Evolutionary conservation across 129 eudicot genomes (phyloP).

Genomic region (Artemisia annua): DNA sequence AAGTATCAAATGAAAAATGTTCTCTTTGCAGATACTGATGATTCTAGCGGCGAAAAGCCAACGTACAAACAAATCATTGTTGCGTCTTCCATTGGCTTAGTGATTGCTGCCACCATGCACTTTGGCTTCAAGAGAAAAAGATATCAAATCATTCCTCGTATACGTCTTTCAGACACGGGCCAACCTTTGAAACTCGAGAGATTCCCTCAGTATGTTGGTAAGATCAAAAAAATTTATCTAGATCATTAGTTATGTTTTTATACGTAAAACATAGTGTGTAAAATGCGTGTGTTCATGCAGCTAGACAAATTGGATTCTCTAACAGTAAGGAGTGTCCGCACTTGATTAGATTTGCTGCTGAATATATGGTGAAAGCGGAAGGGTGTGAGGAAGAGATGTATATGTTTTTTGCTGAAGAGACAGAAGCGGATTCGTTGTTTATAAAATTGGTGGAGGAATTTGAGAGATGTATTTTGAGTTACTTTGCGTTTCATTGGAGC

Average conservation of each 20-base stretch:
- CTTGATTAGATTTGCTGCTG: slow-evolving; percentile 65
- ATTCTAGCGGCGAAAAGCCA: slow-evolving; percentile 32
- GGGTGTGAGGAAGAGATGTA: slow-evolving; percentile 82
- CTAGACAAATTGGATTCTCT: slow-evolving; percentile 83
- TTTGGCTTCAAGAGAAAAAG: slow-evolving; percentile 50
- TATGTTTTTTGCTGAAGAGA: slow-evolving; percentile 57
- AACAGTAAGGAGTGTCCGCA: slow-evolving; percentile 66
- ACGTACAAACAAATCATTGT: slow-evolving; percentile 54
- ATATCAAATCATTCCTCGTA: slow-evolving; percentile 55
- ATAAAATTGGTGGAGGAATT: slow-evolving; percentile 91
- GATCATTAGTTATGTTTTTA: not conserved
- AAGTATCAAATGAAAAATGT: not conserved
- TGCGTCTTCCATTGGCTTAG: slow-evolving; percentile 81
- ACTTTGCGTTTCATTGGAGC: slow-evolving; percentile 93
- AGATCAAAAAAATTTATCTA: slow-evolving; percentile 2
- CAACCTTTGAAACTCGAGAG: slow-evolving; percentile 68
- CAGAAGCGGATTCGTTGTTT: slow-evolving; percentile 79
- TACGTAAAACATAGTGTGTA: not conserved
- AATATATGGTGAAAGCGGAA: slow-evolving; percentile 71
- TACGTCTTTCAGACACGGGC: slow-evolving; percentile 51
- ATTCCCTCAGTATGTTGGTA: slow-evolving; percentile 95
- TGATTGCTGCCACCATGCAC: slow-evolving; percentile 65
- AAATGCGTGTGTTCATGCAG: slow-evolving; percentile 46
- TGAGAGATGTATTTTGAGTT: slow-evolving; percentile 91
- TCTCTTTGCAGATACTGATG: slow-evolving; percentile 28